phyloP scores from a whole-genome alignment of 768 basidiomycete species.

The Vararia minispora region DNA sequence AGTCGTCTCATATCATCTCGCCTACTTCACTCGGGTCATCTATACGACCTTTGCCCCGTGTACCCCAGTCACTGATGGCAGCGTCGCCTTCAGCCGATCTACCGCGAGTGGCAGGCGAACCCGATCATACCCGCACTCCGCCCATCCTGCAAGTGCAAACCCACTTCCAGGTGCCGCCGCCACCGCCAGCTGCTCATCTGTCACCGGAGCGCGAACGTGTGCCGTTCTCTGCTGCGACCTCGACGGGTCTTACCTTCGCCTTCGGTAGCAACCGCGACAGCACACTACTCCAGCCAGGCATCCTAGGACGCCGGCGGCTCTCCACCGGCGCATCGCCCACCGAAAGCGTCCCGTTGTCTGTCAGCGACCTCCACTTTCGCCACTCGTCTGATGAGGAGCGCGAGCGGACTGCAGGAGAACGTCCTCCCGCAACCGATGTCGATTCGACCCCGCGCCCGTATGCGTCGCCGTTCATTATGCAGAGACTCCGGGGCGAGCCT shows the following conservation, averaged over 20 bases:
- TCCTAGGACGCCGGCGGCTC: constrained; percentile 9
- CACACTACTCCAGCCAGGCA: constrained; percentile 15
- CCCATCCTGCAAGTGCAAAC: constrained; percentile 9
- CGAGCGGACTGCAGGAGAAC: constrained; percentile 13
- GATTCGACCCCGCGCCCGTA: constrained; percentile 11
- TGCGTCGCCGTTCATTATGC: constrained; percentile 23
- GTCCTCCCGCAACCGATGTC: constrained; percentile 19
- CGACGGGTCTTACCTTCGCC: constrained; percentile 2
- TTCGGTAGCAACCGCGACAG: not conserved
- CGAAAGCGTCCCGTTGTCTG: constrained; percentile 23
- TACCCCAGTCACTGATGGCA: constrained; percentile 1
- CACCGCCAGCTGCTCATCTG: too few relatives aligned
- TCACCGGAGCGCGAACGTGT: too few relatives aligned
- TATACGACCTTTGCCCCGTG: constrained; percentile 5
- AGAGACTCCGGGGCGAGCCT: constrained; percentile 15
- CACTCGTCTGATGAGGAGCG: constrained; percentile 20
- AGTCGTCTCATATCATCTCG: not conserved
- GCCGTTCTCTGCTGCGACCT: too few relatives aligned
- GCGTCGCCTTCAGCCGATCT: not conserved
- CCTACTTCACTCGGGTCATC: constrained; percentile 2
- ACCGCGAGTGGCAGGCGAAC: not conserved
- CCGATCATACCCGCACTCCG: not conserved
- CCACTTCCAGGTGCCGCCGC: constrained; percentile 1
- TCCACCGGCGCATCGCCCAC: constrained; percentile 19
- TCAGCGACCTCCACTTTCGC: constrained; percentile 27